A percentile compares a stretch with the other conserved stretches of the same genome.
phyloP scores from a whole-genome alignment of 2,329 filamentous ascomycete species.

The Verticillium nubilum region DNA sequence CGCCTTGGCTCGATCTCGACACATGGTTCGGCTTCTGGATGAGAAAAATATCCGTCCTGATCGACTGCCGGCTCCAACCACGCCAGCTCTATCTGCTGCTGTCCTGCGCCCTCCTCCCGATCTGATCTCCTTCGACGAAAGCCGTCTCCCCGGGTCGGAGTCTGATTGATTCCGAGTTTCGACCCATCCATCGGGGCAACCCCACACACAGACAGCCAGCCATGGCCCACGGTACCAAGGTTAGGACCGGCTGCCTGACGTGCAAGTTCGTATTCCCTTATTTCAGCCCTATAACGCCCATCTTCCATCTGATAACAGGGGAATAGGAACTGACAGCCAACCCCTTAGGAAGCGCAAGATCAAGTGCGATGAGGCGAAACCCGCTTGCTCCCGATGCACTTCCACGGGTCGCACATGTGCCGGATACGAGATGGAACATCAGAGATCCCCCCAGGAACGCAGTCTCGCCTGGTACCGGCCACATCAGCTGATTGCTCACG shows the following conservation, averaged over 20 bases:
- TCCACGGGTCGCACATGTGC: conserved; percentile 44
- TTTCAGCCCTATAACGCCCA: not conserved
- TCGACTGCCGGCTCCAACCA: not conserved
- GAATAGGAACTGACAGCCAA: not conserved
- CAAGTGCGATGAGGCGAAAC: conserved; percentile 53
- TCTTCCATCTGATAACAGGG: not conserved
- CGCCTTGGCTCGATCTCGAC: not conserved
- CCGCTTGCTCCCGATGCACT: conserved; percentile 45
- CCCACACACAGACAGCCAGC: not conserved
- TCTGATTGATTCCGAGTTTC: not conserved
- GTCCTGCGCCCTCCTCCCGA: not conserved
- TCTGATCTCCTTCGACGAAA: too few species aligned
- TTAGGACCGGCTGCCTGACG: conserved; percentile 45
- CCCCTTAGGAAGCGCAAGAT: conserved; percentile 42
- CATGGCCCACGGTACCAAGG: conserved; percentile 21
- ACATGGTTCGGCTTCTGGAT: not conserved
- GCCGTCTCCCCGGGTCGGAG: too few species aligned
- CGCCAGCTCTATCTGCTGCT: too few species aligned
- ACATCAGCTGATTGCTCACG: conserved; percentile 9
- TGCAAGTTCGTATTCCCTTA: conserved; percentile 44
- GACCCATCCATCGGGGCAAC: not conserved
- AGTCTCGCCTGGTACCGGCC: conserved; percentile 10
- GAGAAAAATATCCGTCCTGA: not conserved
- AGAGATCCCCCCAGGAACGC: conserved; percentile 1
- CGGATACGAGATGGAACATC: not conserved